Evolutionary conservation across 192 early-diverging fungal species (phyloP).

Genomic region (Dissophora ornata): DNA sequence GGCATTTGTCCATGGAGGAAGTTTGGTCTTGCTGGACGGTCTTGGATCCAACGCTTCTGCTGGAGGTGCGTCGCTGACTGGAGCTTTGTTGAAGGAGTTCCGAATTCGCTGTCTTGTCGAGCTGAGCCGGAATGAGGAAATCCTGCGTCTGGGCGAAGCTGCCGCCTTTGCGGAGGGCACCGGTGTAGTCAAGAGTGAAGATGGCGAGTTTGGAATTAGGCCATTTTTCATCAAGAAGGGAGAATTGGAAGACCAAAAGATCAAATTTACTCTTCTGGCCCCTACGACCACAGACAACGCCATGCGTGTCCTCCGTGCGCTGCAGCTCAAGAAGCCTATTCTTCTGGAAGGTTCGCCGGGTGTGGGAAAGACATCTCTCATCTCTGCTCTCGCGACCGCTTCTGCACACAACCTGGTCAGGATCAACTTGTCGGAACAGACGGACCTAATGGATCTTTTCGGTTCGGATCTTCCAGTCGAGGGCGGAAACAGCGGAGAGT

Average conservation of each 20-base stretch:
- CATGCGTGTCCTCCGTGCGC: constrained; percentile 84
- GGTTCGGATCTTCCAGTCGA: constrained; percentile 97
- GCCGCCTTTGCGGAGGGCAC: constrained; percentile 55
- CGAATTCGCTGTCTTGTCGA: constrained; percentile 58
- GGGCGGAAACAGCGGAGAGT: constrained; percentile 83
- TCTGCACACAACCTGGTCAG: constrained; percentile 90
- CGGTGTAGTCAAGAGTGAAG: constrained; percentile 33
- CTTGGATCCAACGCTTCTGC: constrained; percentile 85
- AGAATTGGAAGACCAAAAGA: constrained; percentile 54
- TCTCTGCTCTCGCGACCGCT: constrained; percentile 81
- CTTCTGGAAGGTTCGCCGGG: constrained; percentile 97
- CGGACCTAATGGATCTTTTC: constrained; percentile 98
- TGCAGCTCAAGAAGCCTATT: constrained; percentile 93
- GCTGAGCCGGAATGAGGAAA: constrained; percentile 57
- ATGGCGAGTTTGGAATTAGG: constrained; percentile 72
- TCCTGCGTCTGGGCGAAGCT: constrained; percentile 36
- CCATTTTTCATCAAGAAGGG: constrained; percentile 87
- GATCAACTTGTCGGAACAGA: constrained; percentile 98
- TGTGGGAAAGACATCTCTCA: constrained; percentile 95
- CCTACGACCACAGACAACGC: constrained; percentile 93
- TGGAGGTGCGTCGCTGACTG: constrained; percentile 60
- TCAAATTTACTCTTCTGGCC: constrained; percentile 86
- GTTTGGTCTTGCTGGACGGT: constrained; percentile 90
- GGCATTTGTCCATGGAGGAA: constrained; percentile 89
- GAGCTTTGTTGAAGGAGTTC: constrained; percentile 62